A percentile compares a stretch with the other conserved stretches of the same genome.
phyloP scores from a whole-genome alignment of 2,329 filamentous ascomycete species.

The Phyllosticta citrichinensis region DNA sequence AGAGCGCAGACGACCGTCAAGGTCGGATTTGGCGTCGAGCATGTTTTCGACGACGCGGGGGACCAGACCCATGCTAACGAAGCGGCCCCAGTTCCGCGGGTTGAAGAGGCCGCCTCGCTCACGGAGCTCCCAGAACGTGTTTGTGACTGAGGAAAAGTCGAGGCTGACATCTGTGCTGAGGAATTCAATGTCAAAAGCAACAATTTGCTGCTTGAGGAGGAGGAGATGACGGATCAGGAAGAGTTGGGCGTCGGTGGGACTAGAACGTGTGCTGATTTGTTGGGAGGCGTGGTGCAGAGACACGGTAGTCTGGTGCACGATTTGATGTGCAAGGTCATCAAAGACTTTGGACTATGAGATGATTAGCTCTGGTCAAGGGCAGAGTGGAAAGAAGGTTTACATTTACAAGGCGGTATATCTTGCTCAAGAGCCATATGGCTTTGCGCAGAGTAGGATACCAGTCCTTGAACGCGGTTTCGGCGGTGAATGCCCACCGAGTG shows the following conservation, averaged over 20 bases:
- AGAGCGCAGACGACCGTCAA: slow-evolving; percentile 51
- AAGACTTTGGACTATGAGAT: slow-evolving; percentile 51
- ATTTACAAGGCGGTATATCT: slow-evolving; percentile 61
- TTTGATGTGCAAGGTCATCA: slow-evolving; percentile 64
- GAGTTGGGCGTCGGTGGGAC: slow-evolving; percentile 66
- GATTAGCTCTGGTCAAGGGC: slow-evolving; percentile 14
- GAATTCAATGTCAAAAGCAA: slow-evolving; percentile 87
- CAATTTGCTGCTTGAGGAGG: slow-evolving; percentile 88
- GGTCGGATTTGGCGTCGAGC: slow-evolving; percentile 59
- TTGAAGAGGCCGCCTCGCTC: slow-evolving; percentile 57
- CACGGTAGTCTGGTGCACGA: slow-evolving; percentile 81
- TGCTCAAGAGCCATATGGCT: slow-evolving; percentile 58
- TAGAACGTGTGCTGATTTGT: slow-evolving; percentile 55
- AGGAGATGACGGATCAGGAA: slow-evolving; percentile 94
- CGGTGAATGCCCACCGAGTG: slow-evolving; percentile 43
- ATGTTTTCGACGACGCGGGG: slow-evolving; percentile 61
- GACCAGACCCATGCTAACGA: slow-evolving; percentile 48
- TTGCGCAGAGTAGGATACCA: slow-evolving; percentile 60
- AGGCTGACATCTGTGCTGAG: slow-evolving; percentile 51
- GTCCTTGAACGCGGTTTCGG: slow-evolving; percentile 46
- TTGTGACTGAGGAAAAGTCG: slow-evolving; percentile 56
- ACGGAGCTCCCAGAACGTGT: slow-evolving; percentile 58
- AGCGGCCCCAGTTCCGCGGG: slow-evolving; percentile 49
- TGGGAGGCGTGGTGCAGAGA: slow-evolving; percentile 70
- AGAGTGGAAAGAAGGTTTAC: slow-evolving; percentile 29